A percentile compares a stretch with the other conserved stretches of the same genome.
Evolutionary conservation across 306 rosid species (phyloP).

Genomic region (Purshia tridentata): DNA sequence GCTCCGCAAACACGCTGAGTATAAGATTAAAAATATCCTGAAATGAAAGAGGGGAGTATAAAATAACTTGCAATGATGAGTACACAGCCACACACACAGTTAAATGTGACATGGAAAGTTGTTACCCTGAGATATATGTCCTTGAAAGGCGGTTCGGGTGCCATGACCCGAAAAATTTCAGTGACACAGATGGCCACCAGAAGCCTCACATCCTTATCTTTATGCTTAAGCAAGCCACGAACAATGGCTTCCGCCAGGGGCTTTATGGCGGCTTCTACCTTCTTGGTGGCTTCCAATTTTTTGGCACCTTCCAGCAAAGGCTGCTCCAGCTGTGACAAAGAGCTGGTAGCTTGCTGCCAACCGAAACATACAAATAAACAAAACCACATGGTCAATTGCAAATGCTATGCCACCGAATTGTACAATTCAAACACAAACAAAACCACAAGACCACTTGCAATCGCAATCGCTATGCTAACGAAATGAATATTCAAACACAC

Average conservation of each 20-base stretch:
- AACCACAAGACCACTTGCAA: not conserved
- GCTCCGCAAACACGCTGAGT: slow-evolving; percentile 64
- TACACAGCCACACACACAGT: not conserved
- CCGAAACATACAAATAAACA: slow-evolving; percentile 1
- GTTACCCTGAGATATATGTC: slow-evolving; percentile 70
- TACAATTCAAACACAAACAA: not conserved
- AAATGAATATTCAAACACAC: not conserved
- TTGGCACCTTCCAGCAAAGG: slow-evolving; percentile 35
- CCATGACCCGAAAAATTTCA: slow-evolving; percentile 73
- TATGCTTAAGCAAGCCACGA: slow-evolving; percentile 54
- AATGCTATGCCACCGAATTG: not conserved
- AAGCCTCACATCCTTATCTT: slow-evolving; percentile 80
- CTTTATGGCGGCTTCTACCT: slow-evolving; percentile 43
- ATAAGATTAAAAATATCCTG: slow-evolving; percentile 76
- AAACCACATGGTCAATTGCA: not conserved
- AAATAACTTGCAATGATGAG: slow-evolving; percentile 1
- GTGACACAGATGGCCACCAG: slow-evolving; percentile 66
- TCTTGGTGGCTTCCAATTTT: slow-evolving; percentile 39
- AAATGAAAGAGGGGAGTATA: slow-evolving; percentile 2
- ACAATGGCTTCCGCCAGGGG: slow-evolving; percentile 49
- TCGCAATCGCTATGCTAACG: too few relatives aligned
- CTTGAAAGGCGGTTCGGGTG: slow-evolving; percentile 81
- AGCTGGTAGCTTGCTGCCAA: slow-evolving; percentile 66
- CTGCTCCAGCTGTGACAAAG: slow-evolving; percentile 66
- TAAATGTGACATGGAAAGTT: not conserved